Evolutionary conservation across 495 filamentous ascomycete genomes (phyloP), one percentile per base, ranked within the genome.

Genomic region (Aspergillus leporis): DNA sequence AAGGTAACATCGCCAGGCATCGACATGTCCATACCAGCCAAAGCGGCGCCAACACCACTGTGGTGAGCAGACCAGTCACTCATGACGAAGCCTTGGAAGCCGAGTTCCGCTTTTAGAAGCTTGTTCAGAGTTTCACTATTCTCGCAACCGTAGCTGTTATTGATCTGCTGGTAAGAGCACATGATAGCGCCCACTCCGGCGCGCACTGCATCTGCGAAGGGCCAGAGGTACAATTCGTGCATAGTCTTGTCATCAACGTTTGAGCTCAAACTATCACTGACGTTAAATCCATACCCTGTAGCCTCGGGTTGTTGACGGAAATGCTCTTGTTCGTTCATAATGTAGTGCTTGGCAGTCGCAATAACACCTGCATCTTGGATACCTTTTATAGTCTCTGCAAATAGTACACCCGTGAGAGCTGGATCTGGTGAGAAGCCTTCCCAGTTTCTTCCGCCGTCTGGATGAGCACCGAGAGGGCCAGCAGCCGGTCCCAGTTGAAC

Each of bases 161-260:
- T 90, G 69, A 87, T 76, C 70, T 94, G 90, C 55, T 94, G 87
- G 81, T 98, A 98, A 13, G 89, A 90, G 77, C 93, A 97, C 94
- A 98, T 97, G 61, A 97, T 67, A 14, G 90, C 83, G 25, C 90
- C 92, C 7, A 92, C 90, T 40, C 90, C 91, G 40, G 88, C 65
- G 53, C 83, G 81, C 47, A 91, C 83, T 13, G 87, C 83, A 71
- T 90, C 90, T 13, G 89, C 90, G 60, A 91, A 92, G 18, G 90
- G 90, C 78, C 94, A 98, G 12, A 97, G 80, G 68, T 98, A 98
- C 36, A 94, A 67, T 72, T 98, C 94, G 72, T 98, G 94, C 85
- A 98, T 84, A 3, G 93, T 95, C 70, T 85, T 87, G 74, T 98
- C 94, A 68, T 97, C 94, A 16, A 97, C 76, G 68, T 97, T 98